phyloP scores from a whole-genome alignment of 2,329 filamentous ascomycete species.

The Sporothrix dimorphospora region DNA sequence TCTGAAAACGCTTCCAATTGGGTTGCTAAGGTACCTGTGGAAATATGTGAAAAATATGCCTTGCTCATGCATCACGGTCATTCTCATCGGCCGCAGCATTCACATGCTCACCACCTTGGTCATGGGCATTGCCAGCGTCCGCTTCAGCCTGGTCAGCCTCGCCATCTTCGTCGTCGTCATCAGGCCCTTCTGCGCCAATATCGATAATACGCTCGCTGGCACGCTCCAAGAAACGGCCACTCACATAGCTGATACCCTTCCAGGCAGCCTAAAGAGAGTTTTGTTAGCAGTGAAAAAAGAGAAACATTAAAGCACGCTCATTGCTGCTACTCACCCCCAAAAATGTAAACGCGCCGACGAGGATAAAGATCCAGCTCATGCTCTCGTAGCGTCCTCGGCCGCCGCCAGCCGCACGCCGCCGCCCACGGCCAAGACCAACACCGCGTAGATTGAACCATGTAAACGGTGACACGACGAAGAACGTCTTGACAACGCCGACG shows the following conservation, averaged over 20 bases:
- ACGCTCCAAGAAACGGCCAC: slow-evolving; percentile 70
- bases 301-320: too few species aligned
- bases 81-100: background rate
- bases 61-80: background rate
- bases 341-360: slow-evolving; percentile 80
- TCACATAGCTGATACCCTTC: slow-evolving; percentile 77
- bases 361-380: slow-evolving; percentile 76
- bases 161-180: slow-evolving; percentile 70
- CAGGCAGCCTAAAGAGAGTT: slow-evolving; percentile 66
- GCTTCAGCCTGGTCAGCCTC: slow-evolving; percentile 63
- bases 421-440: slow-evolving; percentile 56
- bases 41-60: background rate
- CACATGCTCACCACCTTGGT: background rate
- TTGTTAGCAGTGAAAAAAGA: slow-evolving; percentile 30
- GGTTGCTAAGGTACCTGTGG: background rate
- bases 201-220: slow-evolving; percentile 82
- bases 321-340: slow-evolving; percentile 62
- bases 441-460: slow-evolving; percentile 75
- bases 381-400: slow-evolving; percentile 78
- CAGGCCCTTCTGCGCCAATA: slow-evolving; percentile 67
- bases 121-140: background rate
- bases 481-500: slow-evolving; percentile 79
- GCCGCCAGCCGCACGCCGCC: slow-evolving; percentile 54
- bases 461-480: slow-evolving; percentile 74
- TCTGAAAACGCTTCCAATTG: background rate